These are phyloP conservation scores for Beta corolliflora DNA, from an alignment of 179 eudicot species.

Conservation along the genomic window DNA sequence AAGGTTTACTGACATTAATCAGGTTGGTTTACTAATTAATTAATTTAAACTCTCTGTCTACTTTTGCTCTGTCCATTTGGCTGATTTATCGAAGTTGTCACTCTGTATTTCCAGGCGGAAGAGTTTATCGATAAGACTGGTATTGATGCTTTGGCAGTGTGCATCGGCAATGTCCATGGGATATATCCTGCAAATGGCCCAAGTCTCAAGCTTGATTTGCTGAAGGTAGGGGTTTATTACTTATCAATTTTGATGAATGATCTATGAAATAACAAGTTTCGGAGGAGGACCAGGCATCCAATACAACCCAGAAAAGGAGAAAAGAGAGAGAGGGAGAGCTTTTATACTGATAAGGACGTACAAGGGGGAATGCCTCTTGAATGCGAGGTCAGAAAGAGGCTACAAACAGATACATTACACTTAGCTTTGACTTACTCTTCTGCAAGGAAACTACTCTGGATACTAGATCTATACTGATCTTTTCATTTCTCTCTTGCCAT, in stretches of 20 bases:
- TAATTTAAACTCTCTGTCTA: neutral
- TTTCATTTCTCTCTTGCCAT: neutral
- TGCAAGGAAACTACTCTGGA: neutral
- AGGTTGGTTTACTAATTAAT: conserved; percentile 43
- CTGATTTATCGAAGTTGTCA: neutral
- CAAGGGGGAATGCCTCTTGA: neutral
- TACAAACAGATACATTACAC: neutral
- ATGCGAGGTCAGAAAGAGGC: neutral
- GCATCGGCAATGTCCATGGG: conserved; percentile 98
- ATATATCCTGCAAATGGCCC: conserved; percentile 94
- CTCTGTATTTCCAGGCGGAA: conserved; percentile 59
- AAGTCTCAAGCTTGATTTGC: conserved; percentile 88
- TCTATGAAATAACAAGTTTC: neutral
- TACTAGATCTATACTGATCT: neutral
- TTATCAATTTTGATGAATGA: too few relatives aligned
- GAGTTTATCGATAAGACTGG: conserved; percentile 84
- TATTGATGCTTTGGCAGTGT: conserved; percentile 95
- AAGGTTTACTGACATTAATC: conserved; percentile 72
- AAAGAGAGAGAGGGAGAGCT: neutral
- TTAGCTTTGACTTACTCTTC: neutral
- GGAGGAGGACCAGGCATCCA: neutral
- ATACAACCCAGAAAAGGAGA: too few relatives aligned
- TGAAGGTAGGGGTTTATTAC: conserved; percentile 52
- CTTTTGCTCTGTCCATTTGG: neutral
- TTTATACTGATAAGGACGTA: neutral